A percentile compares a stretch with the other conserved stretches of the same genome.
Conservation (phyloP, 78 protist species). For the Dictyostelium intermedium region DNA sequence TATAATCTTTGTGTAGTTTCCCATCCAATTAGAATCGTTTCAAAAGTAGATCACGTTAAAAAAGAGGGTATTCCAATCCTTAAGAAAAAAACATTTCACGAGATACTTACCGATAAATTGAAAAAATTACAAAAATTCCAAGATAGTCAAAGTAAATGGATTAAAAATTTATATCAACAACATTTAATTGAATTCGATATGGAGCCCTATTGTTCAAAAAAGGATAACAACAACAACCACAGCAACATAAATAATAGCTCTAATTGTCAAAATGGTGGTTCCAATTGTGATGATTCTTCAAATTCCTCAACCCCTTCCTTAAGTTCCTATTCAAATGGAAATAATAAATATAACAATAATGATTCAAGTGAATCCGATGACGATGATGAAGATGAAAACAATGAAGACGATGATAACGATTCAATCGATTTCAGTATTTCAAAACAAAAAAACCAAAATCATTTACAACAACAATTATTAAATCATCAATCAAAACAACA, state of each 20-base stretch:
- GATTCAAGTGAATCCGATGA: not conserved
- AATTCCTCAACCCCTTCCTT: not conserved
- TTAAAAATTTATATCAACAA: conserved; percentile 43
- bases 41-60: conserved; percentile 73
- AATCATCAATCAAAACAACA: not conserved
- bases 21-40: conserved; percentile 65
- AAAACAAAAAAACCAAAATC: not conserved
- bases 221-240: not conserved
- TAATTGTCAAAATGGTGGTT: not conserved
- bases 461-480: conserved; percentile 14
- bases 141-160: conserved; percentile 67
- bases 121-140: conserved; percentile 38
- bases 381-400: not conserved
- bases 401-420: not conserved
- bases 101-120: conserved; percentile 51
- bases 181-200: conserved; percentile 36
- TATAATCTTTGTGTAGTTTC: conserved; percentile 26
- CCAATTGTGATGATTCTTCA: not conserved
- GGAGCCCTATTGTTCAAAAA: conserved; percentile 7
- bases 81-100: conserved; percentile 66
- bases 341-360: not conserved
- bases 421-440: not conserved
- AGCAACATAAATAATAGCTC: not conserved
- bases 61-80: conserved; percentile 66
- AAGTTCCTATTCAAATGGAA: not conserved